A percentile compares a stretch with the other conserved stretches of the same genome.
Conservation (phyloP, 192 early-diverging fungal genomes). For the Umbelopsis sp. region DNA sequence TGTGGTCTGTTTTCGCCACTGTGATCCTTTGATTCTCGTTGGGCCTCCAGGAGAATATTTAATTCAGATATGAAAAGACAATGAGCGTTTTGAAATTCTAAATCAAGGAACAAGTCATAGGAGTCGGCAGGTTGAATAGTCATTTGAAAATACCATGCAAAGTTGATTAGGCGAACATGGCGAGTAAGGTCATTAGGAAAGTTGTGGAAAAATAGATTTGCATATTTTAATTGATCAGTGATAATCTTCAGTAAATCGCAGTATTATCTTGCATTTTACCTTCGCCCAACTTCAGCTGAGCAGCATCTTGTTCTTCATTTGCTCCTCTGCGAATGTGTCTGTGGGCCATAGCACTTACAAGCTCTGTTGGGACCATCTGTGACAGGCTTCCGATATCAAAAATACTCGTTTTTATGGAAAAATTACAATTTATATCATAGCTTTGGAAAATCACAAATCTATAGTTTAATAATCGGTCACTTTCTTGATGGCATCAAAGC, state of each 20-base stretch:
- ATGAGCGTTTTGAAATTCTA: slow-evolving; percentile 70
- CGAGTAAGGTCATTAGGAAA: slow-evolving; percentile 12
- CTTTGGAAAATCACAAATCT: neutral
- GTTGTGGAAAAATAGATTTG: neutral
- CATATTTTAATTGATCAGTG: neutral
- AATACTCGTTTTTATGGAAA: no score
- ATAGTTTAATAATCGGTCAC: slow-evolving; percentile 67
- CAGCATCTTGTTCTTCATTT: slow-evolving; percentile 65
- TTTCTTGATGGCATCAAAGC: slow-evolving; percentile 86
- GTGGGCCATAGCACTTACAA: slow-evolving; percentile 15
- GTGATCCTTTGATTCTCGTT: slow-evolving; percentile 55
- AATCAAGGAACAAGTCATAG: neutral
- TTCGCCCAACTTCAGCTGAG: slow-evolving; percentile 59
- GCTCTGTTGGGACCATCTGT: no score
- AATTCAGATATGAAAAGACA: slow-evolving; percentile 76
- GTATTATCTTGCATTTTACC: slow-evolving; percentile 35
- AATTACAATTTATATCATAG: neutral
- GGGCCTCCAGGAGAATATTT: slow-evolving; percentile 69
- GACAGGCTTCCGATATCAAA: no score
- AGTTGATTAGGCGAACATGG: neutral
- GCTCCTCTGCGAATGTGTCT: slow-evolving; percentile 51
- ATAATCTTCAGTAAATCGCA: slow-evolving; percentile 9
- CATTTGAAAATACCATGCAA: no score
- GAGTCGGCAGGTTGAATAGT: no score
- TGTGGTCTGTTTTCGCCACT: slow-evolving; percentile 51